These are phyloP conservation scores for Spergularia bocconei DNA, from an alignment of 148 eudicot species.

Conservation along the genomic window DNA sequence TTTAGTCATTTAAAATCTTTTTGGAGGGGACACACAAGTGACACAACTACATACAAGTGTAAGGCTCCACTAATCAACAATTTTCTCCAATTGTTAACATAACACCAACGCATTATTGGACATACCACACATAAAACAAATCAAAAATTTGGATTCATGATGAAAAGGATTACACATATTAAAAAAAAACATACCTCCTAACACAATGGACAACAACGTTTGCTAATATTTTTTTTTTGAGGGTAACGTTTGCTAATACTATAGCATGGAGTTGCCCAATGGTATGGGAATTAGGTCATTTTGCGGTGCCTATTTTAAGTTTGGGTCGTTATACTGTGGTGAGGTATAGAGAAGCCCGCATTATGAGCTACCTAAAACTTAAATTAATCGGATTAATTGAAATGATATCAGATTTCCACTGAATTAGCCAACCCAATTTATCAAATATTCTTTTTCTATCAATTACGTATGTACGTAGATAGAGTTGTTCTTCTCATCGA, in stretches of 20 bases:
- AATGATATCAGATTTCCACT: conserved; percentile 14
- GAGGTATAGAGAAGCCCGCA: neutral
- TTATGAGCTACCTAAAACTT: conserved; percentile 6
- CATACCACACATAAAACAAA: neutral
- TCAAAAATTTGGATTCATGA: conserved; percentile 8
- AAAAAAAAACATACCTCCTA: neutral
- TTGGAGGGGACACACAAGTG: neutral
- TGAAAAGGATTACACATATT: neutral
- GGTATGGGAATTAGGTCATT: conserved; percentile 17
- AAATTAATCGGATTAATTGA: neutral
- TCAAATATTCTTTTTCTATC: too few species aligned
- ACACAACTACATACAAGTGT: neutral
- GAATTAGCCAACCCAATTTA: neutral
- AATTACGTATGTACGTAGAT: too few species aligned
- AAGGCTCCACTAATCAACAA: neutral
- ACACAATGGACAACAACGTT: conserved; percentile 3
- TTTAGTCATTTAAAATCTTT: neutral
- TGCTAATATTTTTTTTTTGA: neutral
- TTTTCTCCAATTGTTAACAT: neutral
- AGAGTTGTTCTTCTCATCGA: too few species aligned
- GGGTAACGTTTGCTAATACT: neutral
- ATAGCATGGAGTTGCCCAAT: conserved; percentile 7
- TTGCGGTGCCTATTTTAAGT: neutral
- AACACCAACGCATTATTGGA: neutral
- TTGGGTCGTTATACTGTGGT: conserved; percentile 13